Percentiles rank a stretch among this genome's conserved stretches.
phyloP scores from a whole-genome alignment of 176 grass and related monocot genomes.

The Aegilops umbellulata region DNA sequence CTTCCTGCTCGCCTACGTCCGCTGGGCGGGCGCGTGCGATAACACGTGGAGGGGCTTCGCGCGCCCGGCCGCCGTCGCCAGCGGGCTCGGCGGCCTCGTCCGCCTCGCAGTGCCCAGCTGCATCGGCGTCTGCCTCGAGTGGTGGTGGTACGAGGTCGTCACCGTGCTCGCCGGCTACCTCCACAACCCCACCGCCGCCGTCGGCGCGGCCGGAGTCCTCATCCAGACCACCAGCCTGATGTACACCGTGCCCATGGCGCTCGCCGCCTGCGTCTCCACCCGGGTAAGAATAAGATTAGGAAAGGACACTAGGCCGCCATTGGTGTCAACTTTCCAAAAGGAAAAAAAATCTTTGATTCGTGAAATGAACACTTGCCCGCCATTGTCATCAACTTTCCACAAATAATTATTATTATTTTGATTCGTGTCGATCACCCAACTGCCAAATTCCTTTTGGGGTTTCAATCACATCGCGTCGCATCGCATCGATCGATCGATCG shows the following conservation, averaged over 20 bases:
- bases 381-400: neutral
- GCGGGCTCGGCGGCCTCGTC: constrained; percentile 51
- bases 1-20: constrained; percentile 76
- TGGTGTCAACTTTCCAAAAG: neutral
- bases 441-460: neutral
- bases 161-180: constrained; percentile 94
- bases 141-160: constrained; percentile 99
- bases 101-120: constrained; percentile 89
- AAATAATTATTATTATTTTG: neutral
- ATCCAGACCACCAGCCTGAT: constrained; percentile 98
- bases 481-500: neutral
- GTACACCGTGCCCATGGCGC: constrained; percentile 97
- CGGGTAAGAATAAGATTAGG: constrained; percentile 44
- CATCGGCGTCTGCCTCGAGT: constrained; percentile 92
- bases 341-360: neutral
- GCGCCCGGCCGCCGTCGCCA: constrained; percentile 27
- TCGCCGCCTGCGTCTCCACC: constrained; percentile 88
- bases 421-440: constrained; percentile 1
- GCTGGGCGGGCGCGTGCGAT: constrained; percentile 55
- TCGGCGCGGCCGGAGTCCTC: constrained; percentile 89
- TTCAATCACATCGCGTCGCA: neutral
- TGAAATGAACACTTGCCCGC: neutral
- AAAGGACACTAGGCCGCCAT: neutral
- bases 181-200: constrained; percentile 68
- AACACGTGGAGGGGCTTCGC: constrained; percentile 77